Evolutionary conservation across 2,329 filamentous ascomycete genomes (phyloP).

Genomic region (Xylaria sp.): DNA sequence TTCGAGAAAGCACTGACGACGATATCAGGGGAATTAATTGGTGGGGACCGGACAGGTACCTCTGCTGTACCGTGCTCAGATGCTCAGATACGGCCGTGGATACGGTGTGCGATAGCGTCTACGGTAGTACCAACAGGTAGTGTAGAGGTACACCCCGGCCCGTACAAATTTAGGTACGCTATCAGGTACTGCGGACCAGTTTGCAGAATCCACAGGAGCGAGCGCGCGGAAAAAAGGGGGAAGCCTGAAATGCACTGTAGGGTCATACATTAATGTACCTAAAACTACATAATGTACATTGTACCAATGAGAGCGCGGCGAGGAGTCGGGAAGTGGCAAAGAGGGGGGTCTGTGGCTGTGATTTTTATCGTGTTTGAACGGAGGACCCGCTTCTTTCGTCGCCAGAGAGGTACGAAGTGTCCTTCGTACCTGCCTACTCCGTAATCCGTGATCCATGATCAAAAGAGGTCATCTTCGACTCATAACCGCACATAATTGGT

Average conservation of each 20-base stretch:
- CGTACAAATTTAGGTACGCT: background rate
- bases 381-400: conserved; percentile 1
- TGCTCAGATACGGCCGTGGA: background rate
- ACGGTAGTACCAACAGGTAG: background rate
- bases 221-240: background rate
- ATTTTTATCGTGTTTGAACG: conserved; percentile 15
- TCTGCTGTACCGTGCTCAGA: background rate
- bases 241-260: conserved; percentile 14
- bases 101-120: background rate
- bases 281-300: background rate
- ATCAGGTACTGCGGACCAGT: background rate
- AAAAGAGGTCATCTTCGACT: conserved; percentile 12
- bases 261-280: background rate
- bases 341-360: conserved; percentile 19
- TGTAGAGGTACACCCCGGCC: background rate
- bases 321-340: conserved; percentile 17
- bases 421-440: background rate
- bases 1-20: conserved; percentile 13
- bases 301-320: background rate
- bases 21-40: conserved; percentile 14
- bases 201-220: background rate
- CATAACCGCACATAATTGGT: conserved; percentile 9
- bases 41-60: background rate
- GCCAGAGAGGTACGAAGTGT: background rate
- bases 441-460: background rate